Conservation (phyloP, 306 rosid species). For the Acacia confusa region DNA sequence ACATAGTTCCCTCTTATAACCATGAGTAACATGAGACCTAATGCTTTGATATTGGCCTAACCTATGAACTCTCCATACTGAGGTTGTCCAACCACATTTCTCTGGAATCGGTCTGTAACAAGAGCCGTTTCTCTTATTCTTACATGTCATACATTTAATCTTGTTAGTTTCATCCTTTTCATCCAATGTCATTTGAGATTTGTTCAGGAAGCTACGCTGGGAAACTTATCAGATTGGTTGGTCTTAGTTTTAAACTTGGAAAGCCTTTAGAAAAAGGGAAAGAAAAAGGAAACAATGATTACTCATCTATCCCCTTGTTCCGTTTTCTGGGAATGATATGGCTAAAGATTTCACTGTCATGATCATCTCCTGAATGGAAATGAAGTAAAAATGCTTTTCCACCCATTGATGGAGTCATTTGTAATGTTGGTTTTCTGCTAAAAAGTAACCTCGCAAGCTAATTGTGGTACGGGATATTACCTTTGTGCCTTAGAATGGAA, state of each 20-base stretch:
- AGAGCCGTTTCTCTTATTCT: not conserved
- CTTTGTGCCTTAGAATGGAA: not conserved
- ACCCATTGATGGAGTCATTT: not conserved
- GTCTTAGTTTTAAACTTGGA: not conserved
- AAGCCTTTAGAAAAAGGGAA: not conserved
- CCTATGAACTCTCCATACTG: not conserved
- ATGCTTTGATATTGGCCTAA: not conserved
- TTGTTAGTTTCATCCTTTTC: not conserved
- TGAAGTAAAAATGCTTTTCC: constrained; percentile 22
- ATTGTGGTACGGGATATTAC: not conserved
- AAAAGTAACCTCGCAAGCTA: not conserved
- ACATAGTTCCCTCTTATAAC: not conserved
- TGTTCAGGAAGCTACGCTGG: not conserved
- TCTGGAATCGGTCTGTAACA: not conserved
- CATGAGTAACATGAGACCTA: not conserved
- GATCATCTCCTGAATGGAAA: not conserved
- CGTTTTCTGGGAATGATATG: not conserved
- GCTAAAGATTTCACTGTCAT: constrained; percentile 9
- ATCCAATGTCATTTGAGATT: not conserved
- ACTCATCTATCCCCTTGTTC: not conserved
- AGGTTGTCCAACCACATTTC: not conserved
- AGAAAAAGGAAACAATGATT: not conserved
- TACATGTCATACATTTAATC: not conserved
- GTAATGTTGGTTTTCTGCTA: not conserved
- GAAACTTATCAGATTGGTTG: not conserved